Evolutionary conservation across 2,329 filamentous ascomycete species (phyloP).

Genomic region (Fusarium graminum): DNA sequence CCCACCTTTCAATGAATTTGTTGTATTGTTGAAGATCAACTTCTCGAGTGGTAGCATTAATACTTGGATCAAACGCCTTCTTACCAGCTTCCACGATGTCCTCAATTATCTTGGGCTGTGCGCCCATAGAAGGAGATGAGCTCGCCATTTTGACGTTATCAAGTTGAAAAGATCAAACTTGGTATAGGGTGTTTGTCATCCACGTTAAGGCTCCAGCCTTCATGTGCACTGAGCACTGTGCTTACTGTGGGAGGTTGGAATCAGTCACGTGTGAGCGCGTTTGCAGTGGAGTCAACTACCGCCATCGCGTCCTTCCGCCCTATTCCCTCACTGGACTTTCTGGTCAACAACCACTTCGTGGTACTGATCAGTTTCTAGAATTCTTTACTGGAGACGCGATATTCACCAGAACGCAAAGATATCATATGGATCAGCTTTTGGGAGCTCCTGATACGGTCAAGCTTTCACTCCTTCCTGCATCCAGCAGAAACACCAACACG

Average conservation of each 20-base stretch:
- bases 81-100: slow-evolving; percentile 57
- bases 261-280: slow-evolving; percentile 49
- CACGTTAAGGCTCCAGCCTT: slow-evolving; percentile 33
- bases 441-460: slow-evolving; percentile 40
- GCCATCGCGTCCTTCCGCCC: slow-evolving; percentile 21
- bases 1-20: slow-evolving; percentile 64
- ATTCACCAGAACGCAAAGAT: slow-evolving; percentile 18
- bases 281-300: slow-evolving; percentile 13
- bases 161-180: slow-evolving; percentile 27
- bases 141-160: slow-evolving; percentile 47
- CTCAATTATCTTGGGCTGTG: slow-evolving; percentile 52
- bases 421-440: slow-evolving; percentile 34
- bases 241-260: slow-evolving; percentile 23
- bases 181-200: slow-evolving; percentile 43
- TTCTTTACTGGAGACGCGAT: slow-evolving; percentile 40
- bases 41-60: slow-evolving; percentile 52
- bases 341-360: slow-evolving; percentile 39
- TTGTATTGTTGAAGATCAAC: slow-evolving; percentile 58
- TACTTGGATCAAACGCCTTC: slow-evolving; percentile 63
- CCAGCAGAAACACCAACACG: slow-evolving; percentile 54
- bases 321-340: slow-evolving; percentile 15
- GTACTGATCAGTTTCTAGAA: slow-evolving; percentile 30
- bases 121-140: slow-evolving; percentile 33
- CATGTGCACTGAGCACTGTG: slow-evolving; percentile 45
- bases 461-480: slow-evolving; percentile 61